Evolutionary conservation across 1,284 basidiomycete genomes (phyloP), one percentile per base, ranked within the genome.

Genomic region (Ustilago loliicola): DNA sequence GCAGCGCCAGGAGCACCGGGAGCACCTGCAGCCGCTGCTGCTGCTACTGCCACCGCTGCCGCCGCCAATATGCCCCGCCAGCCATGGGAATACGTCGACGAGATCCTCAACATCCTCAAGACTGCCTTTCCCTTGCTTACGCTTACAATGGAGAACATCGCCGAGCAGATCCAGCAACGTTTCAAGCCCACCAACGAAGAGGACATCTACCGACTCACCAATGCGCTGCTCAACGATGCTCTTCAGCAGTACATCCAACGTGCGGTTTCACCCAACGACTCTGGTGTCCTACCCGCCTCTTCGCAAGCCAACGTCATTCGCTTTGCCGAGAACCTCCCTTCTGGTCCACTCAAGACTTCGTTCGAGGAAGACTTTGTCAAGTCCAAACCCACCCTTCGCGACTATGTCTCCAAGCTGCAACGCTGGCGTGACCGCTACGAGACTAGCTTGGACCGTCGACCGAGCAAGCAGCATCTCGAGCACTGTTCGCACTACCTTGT

Each of bases 121-220:
- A 98, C 96, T 0, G 93, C 94, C 1, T 98, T 97, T 89, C 97
- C 97, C 0, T 90, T 99, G 19, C 90, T 99, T 25, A 94, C 96
- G 29, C 89, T 98, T 34, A 97, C 94, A 62, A 91, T 99, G 90
- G 97, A 99, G 88, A 97, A 95, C 54, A 94, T 99, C 89, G 94
- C 97, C 23, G 97, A 99, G 83, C 96, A 99, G 87, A 93, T 99
- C 79, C 90, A 92, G 48, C 91, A 92, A 74, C 91, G 96, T 52
- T 98, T 98, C 89, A 98, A 98, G 87, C 91, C 94, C 1, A 90
- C 91, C 8, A 90, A 92, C 1, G 97, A 99, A 78, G 97, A 99
- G 87, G 96, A 99, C 81, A 92, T 95, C 21, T 98, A 98, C 88
- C 91, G 97, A 19, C 91, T 96, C 79, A 92, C 96, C 50, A 93